Evolutionary conservation across 2,329 filamentous ascomycete species (phyloP).

Genomic region (Botryotinia calthae): DNA sequence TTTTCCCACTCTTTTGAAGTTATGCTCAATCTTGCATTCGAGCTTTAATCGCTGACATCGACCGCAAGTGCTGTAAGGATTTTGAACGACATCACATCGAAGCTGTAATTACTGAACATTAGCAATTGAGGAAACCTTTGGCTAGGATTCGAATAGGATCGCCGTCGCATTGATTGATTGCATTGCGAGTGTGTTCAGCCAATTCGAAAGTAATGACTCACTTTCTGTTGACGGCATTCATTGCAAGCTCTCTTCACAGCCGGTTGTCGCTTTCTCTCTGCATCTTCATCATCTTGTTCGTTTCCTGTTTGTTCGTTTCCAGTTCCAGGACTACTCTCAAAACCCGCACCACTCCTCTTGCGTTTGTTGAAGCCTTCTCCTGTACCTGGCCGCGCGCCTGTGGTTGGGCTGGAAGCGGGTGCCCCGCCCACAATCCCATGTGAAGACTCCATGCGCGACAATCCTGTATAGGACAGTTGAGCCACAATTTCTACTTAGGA

Average conservation of each 20-base stretch:
- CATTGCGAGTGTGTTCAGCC: constrained; percentile 12
- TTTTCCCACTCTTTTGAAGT: constrained; percentile 83
- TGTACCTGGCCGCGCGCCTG: constrained; percentile 33
- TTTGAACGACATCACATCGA: constrained; percentile 80
- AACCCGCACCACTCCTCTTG: constrained; percentile 53
- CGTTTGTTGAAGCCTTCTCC: constrained; percentile 47
- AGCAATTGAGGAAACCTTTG: constrained; percentile 11
- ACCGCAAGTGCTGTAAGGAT: constrained; percentile 74
- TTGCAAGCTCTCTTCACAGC: constrained; percentile 79
- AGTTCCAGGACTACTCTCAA: constrained; percentile 62
- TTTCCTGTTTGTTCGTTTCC: constrained; percentile 51
- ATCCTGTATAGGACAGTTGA: constrained; percentile 24
- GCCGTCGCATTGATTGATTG: neutral
- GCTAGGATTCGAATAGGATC: neutral
- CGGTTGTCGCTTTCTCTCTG: constrained; percentile 62
- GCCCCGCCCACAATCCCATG: constrained; percentile 26
- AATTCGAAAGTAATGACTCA: constrained; percentile 45
- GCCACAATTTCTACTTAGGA: too few species aligned
- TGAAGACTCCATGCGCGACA: constrained; percentile 34
- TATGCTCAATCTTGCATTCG: constrained; percentile 81
- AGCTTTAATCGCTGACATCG: constrained; percentile 77
- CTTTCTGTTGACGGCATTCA: constrained; percentile 83
- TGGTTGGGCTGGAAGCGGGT: constrained; percentile 35
- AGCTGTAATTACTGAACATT: constrained; percentile 50
- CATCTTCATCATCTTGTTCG: constrained; percentile 54